Percentiles rank a stretch among this genome's conserved stretches.
Conservation (phyloP, 768 basidiomycete species). For the Cyclocybe cylindracea region DNA sequence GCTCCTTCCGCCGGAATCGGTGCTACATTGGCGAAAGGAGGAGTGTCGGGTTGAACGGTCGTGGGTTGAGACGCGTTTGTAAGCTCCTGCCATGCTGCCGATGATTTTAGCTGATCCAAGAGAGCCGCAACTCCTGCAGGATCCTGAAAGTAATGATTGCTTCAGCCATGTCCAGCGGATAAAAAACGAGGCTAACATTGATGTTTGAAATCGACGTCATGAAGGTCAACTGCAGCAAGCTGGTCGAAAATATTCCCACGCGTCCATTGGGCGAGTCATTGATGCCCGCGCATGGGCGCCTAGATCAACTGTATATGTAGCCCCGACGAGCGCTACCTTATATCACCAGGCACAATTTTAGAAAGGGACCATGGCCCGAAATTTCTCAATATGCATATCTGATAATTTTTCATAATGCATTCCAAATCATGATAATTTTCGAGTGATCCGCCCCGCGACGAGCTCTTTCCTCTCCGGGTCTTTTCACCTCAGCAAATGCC, state of each 20-base stretch:
- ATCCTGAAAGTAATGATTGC: slow-evolving; percentile 45
- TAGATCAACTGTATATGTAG: too few relatives aligned
- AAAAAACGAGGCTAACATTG: slow-evolving; percentile 39
- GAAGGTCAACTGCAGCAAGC: neutral
- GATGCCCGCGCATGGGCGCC: too few relatives aligned
- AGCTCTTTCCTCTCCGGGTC: too few relatives aligned
- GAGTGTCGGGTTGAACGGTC: slow-evolving; percentile 1
- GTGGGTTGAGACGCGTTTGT: slow-evolving; percentile 7
- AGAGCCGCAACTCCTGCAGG: slow-evolving; percentile 66
- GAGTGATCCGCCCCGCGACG: too few relatives aligned
- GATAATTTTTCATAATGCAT: too few relatives aligned
- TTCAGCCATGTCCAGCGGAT: neutral
- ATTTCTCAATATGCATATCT: too few relatives aligned
- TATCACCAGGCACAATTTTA: too few relatives aligned
- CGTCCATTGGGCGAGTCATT: neutral
- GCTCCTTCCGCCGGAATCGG: neutral
- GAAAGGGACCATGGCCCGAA: too few relatives aligned
- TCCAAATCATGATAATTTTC: too few relatives aligned
- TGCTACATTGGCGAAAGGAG: neutral
- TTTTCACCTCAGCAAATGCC: too few relatives aligned
- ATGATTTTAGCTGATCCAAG: slow-evolving; percentile 66
- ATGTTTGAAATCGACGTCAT: slow-evolving; percentile 39
- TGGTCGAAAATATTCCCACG: neutral
- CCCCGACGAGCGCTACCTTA: too few relatives aligned
- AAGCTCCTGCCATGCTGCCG: slow-evolving; percentile 67